Evolutionary conservation across 345 rosid species (phyloP).

Genomic region (Theobroma cacao): DNA sequence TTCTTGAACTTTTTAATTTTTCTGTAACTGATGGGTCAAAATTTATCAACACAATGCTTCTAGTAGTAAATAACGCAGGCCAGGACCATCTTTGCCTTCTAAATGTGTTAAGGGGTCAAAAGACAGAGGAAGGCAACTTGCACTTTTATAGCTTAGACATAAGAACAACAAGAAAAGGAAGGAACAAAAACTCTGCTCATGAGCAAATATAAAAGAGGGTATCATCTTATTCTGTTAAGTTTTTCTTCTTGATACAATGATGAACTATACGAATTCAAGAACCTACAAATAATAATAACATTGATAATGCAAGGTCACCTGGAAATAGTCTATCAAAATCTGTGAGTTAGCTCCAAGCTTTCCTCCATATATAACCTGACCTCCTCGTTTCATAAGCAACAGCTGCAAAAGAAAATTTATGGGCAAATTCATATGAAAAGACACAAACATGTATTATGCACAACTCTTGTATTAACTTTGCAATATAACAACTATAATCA

Average conservation of each 20-base stretch:
- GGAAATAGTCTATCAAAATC: constrained; percentile 71
- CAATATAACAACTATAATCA: neutral
- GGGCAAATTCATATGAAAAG: constrained; percentile 1
- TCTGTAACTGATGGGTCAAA: too few species aligned
- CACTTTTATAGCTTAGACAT: too few species aligned
- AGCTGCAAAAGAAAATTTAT: constrained; percentile 41
- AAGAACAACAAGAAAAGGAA: too few species aligned
- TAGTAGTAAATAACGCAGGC: neutral
- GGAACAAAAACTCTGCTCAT: too few species aligned
- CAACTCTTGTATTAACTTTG: neutral
- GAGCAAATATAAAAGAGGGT: too few species aligned
- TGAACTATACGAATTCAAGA: neutral
- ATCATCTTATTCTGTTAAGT: neutral
- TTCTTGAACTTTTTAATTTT: too few species aligned
- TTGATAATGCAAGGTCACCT: constrained; percentile 42
- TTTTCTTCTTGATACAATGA: neutral
- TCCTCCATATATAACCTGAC: constrained; percentile 83
- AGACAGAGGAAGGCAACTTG: too few species aligned
- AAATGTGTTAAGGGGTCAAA: too few species aligned
- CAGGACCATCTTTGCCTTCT: neutral
- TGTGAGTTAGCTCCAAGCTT: constrained; percentile 69
- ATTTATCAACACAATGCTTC: neutral
- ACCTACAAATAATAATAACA: neutral
- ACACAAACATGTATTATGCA: neutral
- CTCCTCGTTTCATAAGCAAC: constrained; percentile 98